These are phyloP conservation scores for Salvia sclarea DNA, from an alignment of 305 asterid species.

Conservation along the genomic window DNA sequence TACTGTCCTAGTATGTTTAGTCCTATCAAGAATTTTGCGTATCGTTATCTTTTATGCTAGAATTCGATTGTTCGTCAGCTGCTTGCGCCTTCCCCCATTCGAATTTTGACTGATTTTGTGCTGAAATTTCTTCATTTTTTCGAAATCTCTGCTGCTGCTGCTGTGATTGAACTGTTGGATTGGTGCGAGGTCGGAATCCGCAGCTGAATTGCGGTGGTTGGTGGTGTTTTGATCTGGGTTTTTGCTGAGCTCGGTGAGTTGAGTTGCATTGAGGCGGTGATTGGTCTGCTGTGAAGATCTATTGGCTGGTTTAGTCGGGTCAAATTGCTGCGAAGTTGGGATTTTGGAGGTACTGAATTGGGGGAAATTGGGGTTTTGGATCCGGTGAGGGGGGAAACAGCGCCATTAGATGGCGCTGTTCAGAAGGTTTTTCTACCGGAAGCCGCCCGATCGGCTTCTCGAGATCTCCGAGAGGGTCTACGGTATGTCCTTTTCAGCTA, in stretches of 20 bases:
- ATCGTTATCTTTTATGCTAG: slow-evolving; percentile 16
- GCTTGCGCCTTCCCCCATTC: slow-evolving; percentile 13
- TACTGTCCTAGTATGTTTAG: slow-evolving; percentile 32
- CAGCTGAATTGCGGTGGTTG: slow-evolving; percentile 26
- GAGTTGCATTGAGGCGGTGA: slow-evolving; percentile 35
- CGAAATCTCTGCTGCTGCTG: background rate
- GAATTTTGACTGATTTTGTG: slow-evolving; percentile 28
- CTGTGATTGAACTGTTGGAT: slow-evolving; percentile 36
- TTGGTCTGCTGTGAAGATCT: slow-evolving; percentile 37
- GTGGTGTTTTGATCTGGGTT: slow-evolving; percentile 29
- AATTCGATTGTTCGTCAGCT: slow-evolving; percentile 18
- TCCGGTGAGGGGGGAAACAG: slow-evolving; percentile 69
- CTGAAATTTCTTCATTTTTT: slow-evolving; percentile 6
- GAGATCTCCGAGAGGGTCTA: slow-evolving; percentile 98
- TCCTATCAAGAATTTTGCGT: slow-evolving; percentile 27
- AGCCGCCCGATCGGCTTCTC: slow-evolving; percentile 99
- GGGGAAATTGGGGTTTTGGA: slow-evolving; percentile 51
- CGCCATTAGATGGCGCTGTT: slow-evolving; percentile 99
- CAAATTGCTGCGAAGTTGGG: slow-evolving; percentile 17
- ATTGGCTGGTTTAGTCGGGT: slow-evolving; percentile 20
- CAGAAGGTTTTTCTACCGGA: slow-evolving; percentile 89
- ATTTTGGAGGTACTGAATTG: slow-evolving; percentile 35
- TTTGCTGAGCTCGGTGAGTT: slow-evolving; percentile 8
- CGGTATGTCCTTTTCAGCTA: slow-evolving; percentile 47
- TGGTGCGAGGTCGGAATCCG: slow-evolving; percentile 35